phyloP scores from a whole-genome alignment of 2,329 filamentous ascomycete genomes.

The Colletotrichum sp. region DNA sequence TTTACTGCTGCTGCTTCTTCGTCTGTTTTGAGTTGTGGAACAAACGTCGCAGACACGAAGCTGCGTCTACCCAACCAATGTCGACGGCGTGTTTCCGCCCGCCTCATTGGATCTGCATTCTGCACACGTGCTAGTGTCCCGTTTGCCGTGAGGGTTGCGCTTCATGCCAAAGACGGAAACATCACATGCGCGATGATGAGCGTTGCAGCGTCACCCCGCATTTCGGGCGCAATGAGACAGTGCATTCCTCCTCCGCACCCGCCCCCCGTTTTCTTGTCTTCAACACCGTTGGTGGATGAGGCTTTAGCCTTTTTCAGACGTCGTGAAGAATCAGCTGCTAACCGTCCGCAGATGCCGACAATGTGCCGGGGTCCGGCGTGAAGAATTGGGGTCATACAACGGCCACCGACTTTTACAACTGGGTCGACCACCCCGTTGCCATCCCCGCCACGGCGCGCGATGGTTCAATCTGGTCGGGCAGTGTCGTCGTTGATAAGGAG shows the following conservation, averaged over 20 bases:
- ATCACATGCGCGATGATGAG: conserved; percentile 16
- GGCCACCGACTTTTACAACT: conserved; percentile 64
- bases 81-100: conserved; percentile 25
- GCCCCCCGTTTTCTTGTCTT: neutral
- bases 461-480: conserved; percentile 57
- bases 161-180: conserved; percentile 5
- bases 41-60: neutral
- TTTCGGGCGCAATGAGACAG: neutral
- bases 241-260: neutral
- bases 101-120: conserved; percentile 12
- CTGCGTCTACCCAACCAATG: conserved; percentile 27
- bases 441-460: conserved; percentile 53
- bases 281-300: neutral
- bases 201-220: conserved; percentile 16
- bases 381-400: conserved; percentile 73
- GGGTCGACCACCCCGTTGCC: conserved; percentile 69
- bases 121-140: conserved; percentile 21
- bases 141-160: conserved; percentile 6
- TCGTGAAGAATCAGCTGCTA: neutral
- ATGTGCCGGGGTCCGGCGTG: conserved; percentile 53
- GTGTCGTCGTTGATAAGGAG: conserved; percentile 62
- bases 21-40: conserved; percentile 5
- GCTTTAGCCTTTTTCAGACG: neutral
- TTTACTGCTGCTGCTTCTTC: neutral
- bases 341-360: conserved; percentile 25